Base-by-base conservation (phyloP, 352 stramenopile species). In the Thraustotheca clavata region DNA sequence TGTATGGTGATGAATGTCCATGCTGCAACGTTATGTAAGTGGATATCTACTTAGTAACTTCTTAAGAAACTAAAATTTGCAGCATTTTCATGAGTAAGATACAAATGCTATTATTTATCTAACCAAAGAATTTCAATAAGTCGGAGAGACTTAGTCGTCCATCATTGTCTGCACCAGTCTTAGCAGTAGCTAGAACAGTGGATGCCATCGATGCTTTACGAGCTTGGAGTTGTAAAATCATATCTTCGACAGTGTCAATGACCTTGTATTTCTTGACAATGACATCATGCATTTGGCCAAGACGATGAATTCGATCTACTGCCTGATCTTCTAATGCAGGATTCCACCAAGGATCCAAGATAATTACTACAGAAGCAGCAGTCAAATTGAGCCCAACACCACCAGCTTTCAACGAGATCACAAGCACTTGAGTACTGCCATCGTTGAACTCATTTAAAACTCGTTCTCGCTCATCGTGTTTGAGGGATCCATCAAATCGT, bases 331-430 rank as follows among this genome's bases (percentile, higher is more conserved):
- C 92, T 14, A 97, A 79, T 41, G 84, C 85, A 16, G 86, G 78
- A 71, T 98, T 98, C 93, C 91, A 98, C 90, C 91, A 98, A 59
- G 90, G 87, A 59, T 96, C 90, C 24, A 96, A 71, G 34, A 97
- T 71, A 38, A 97, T 89, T 34, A 96, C 87, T 4, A 94, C 77
- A 0, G 83, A 95, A 26, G 88, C 90, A 31, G 83, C 82, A 48
- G 84, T 96, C 46, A 97, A 75, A 57, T 96, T 97, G n/a, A 97
- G 76, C 1, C 89, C 89, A 24, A 96, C 78, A 34, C 87, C 89
- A n/a, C 87, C 89, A 20, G 89, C 88, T 65, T 89, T 91, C 3
- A 96, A 74, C 43, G 83, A 94, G 66, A 96, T 91, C 35, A 95
- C 79, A 22, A 97, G 72, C 39, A 95, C 81, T 35, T 89, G 75